These are phyloP conservation scores for Jatropha multifida DNA, from an alignment of 441 rosid genomes.

Conservation along the genomic window DNA sequence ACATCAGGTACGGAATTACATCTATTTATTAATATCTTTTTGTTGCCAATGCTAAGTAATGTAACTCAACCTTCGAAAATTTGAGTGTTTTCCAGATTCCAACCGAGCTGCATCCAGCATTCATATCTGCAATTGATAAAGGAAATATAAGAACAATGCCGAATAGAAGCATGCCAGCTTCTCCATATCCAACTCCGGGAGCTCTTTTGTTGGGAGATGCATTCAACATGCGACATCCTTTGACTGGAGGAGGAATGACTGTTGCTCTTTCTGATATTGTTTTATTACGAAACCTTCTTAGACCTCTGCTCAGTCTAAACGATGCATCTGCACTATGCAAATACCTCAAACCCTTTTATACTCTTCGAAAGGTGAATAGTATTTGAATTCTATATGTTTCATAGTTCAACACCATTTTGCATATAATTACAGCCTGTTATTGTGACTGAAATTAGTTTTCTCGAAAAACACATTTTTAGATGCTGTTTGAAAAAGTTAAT, in stretches of 20 bases:
- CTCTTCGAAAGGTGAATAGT: slow-evolving; percentile 29
- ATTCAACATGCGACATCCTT: slow-evolving; percentile 38
- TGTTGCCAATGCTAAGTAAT: too few species aligned
- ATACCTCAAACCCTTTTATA: slow-evolving; percentile 35
- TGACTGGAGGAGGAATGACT: slow-evolving; percentile 40
- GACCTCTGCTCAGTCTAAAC: slow-evolving; percentile 19
- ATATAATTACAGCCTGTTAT: too few species aligned
- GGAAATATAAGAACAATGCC: slow-evolving; percentile 33
- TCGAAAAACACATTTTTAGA: too few species aligned
- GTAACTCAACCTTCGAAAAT: too few species aligned
- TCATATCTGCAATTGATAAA: slow-evolving; percentile 31
- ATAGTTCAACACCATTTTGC: not conserved
- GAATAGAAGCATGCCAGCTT: slow-evolving; percentile 31
- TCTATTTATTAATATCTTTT: too few species aligned
- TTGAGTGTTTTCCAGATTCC: slow-evolving; percentile 24
- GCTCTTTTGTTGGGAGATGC: slow-evolving; percentile 38
- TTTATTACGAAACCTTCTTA: slow-evolving; percentile 27
- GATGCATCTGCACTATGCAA: slow-evolving; percentile 28
- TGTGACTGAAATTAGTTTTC: too few species aligned
- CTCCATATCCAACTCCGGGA: slow-evolving; percentile 35
- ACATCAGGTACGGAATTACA: slow-evolving; percentile 19
- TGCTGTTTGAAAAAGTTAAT: too few species aligned
- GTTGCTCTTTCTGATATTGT: slow-evolving; percentile 34
- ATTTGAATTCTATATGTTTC: not conserved
- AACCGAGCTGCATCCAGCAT: slow-evolving; percentile 26